Evolutionary conservation across 2,329 filamentous ascomycete species (phyloP), one percentile per base, ranked within the genome.

Genomic region (Colletotrichum echinochloae): DNA sequence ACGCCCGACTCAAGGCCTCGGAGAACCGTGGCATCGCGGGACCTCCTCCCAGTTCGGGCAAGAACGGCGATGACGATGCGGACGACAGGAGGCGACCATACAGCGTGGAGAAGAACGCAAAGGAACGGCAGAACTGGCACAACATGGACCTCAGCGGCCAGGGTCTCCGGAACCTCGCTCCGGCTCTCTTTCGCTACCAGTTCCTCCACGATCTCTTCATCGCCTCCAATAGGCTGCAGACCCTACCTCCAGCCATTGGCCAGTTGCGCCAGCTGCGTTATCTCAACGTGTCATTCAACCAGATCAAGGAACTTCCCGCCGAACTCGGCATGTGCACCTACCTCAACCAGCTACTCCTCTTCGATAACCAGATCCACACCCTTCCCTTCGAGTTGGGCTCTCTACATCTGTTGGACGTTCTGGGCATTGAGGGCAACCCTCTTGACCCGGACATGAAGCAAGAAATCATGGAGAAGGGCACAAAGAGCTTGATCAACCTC

Each of bases 311-410:
- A 73, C 85, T 99, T 5, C 96, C 96, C 1, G 89, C 93, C 28
- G 95, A 99, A 83, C 90, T 99, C 71, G 96, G 96, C 78, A 99
- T 98, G 95, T 94, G 97, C 76, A 96, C 95, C 35, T 96, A 95
- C 75, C 85, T 99, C 65, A 94, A 94, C 81, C 91, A 93, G 74
- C 86, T 99, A 6, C 85, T 95, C 35, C 85, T 98, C 2, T 98
- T 97, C 79, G 94, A 97, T 83, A 99, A 99, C 80, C 88, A 93
- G 72, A 91, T 99, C 65, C 89, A 89, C 72, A 91, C 89, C 28
- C 85, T 99, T 33, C 96, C 96, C 1, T 92, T 87, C 76, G 95
- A 98, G 80, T 84, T 99, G 70, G 96, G 96, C 9, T 96, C 94
- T 37, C 85, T 99, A 23, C 95, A 95, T 81, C 90, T 94, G 73